Evolutionary conservation across 352 stramenopile genomes (phyloP), one percentile per base, ranked within the genome.

Genomic region (Peronospora destructor): DNA sequence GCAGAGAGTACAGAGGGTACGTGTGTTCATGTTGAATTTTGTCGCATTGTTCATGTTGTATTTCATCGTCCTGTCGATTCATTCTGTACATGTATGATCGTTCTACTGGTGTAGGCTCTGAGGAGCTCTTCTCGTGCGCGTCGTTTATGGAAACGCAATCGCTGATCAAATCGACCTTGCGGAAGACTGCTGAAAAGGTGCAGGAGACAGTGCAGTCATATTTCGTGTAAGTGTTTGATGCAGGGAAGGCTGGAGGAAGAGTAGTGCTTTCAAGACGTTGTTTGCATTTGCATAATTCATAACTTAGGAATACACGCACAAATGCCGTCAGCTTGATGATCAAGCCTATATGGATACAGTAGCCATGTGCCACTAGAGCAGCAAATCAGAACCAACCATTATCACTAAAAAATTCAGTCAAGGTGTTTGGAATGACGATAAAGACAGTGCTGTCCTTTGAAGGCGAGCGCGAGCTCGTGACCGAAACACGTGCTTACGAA

Each of bases 391-490:
- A 26, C 23, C 23, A 26, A 4, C 23, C 23, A 6, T n/a, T n/a
- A n/a, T 6, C 23, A 26, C 23, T 26, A 26, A 21, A 21, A 21
- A 1, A 1, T 21, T 21, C 19, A 1, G 19, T 21, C 19, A 21
- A 21, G 2, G 28, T 32, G 10, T 32, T 32, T 3, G 12, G 28
- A 17, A 70, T 64, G 57, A 47, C 57, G 23, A 50, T 38, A 19
- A 65, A 66, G 55, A 63, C 44, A n/a, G 63, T 76, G 59, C 56
- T 86, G 35, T 76, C 79, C 42, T 87, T 90, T 52, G 70, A 83
- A 8, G 79, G 77, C 45, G 78, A 86, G 49, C 76, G 82, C 36
- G 82, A 93, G 61, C 77, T 93, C 42, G 82, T 93, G 49, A 79
- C 69, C 23, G 82, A 78, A 29, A 54, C 64, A 30, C 78, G 82